Percentiles rank a stretch among this genome's conserved stretches.
These are phyloP conservation scores for Ophiostoma populinum DNA, from an alignment of 2,329 filamentous ascomycete genomes.

Conservation along the genomic window DNA sequence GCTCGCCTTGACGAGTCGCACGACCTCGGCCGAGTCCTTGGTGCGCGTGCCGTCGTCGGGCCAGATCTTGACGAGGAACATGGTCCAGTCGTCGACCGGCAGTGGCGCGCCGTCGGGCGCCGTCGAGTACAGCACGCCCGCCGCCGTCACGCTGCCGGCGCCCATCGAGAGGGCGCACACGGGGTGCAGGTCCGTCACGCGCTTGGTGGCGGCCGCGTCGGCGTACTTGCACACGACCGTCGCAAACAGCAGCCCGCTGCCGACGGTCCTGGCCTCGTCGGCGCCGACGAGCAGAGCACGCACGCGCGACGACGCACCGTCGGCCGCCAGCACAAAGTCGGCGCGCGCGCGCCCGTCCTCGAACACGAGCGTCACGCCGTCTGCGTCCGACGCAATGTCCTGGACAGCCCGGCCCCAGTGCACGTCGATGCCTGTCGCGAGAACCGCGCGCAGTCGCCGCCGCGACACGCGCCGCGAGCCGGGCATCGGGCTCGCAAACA, in stretches of 20 bases:
- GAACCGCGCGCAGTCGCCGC: constrained; percentile 17
- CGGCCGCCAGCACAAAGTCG: constrained; percentile 18
- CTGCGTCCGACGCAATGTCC: background rate
- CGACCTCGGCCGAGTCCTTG: constrained; percentile 16
- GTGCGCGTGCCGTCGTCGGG: constrained; percentile 10
- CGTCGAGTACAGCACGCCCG: constrained; percentile 13
- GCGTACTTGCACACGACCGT: constrained; percentile 12
- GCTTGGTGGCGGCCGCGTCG: constrained; percentile 15
- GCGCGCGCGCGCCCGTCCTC: constrained; percentile 13
- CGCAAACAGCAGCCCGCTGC: constrained; percentile 18
- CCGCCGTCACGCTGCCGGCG: constrained; percentile 14
- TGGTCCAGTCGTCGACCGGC: constrained; percentile 16
- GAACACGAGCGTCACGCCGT: constrained; percentile 14
- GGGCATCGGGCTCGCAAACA: constrained; percentile 19
- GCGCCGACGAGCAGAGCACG: constrained; percentile 16
- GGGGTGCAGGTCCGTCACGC: constrained; percentile 16
- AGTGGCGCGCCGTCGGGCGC: constrained; percentile 7
- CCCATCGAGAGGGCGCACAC: constrained; percentile 18
- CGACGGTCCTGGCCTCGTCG: constrained; percentile 13
- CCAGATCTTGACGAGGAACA: constrained; percentile 21
- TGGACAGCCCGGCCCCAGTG: constrained; percentile 15
- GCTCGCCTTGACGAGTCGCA: constrained; percentile 16
- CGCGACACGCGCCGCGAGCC: constrained; percentile 20
- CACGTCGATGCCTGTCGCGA: constrained; percentile 18
- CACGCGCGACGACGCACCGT: constrained; percentile 17